Base-by-base conservation (phyloP, 1,139 yeast genomes). In the Nematodospora anomalae region DNA sequence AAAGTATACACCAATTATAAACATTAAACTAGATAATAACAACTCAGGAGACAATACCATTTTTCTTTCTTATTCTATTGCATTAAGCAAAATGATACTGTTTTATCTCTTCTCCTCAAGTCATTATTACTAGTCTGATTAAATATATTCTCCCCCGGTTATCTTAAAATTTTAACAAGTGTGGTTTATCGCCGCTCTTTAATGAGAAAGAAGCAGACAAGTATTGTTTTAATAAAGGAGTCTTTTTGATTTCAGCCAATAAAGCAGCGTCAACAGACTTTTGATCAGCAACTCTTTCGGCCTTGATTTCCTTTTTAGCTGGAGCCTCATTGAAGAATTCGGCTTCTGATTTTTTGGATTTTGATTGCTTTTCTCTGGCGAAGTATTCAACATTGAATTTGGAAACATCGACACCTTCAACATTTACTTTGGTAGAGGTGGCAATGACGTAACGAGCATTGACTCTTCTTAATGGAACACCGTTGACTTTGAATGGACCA, bases 401-500 rank as follows among this genome's bases (percentile, higher is more conserved):
- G 62, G 90, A 78, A 55, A 84, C 89, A 65, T 89, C 89, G 54
- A 90, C 89, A 56, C 83, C 76, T 46, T 79, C 76, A 58, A 90
- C 81, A 56, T 80, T 72, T 61, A 92, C 87, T 71, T 79, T 75
- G 74, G 98, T 92, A 57, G 97, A 89, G 67, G 98, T 94, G 63
- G 97, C 98, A 76, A 92, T 92, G 62, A 92, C 97, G 78, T 92
- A 94, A 74, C 96, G 89, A 61, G 97, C 83, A 74, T 92, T 92
- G 56, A 92, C 97, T 83, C 98, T 88, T 83, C 97, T 88, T 72
- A 92, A 83, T 73, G 99, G 98, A 58, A 92, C 99, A 81, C 98
- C 98, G 76, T 94, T 94, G 64, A 92, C 88, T 84, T 92, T 94
- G 96, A 92, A 94, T 67, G 99, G 99, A 70, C 99, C 99, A 50